Base-by-base conservation (phyloP, 345 rosid species). In the Salix dunnii region DNA sequence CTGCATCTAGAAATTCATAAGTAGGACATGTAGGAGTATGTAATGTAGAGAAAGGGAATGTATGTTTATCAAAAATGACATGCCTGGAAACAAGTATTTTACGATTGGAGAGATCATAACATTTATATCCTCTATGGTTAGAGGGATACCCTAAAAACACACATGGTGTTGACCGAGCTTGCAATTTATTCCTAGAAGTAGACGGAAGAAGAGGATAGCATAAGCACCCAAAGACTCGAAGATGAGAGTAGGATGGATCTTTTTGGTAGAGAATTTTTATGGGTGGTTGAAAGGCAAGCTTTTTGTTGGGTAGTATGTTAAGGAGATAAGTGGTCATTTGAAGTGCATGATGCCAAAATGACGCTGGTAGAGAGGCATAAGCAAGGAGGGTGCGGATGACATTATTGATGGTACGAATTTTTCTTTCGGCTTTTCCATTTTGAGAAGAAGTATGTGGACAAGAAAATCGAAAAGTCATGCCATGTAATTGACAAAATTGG, bases 361-460 rank as follows among this genome's bases (percentile, higher is more conserved):
- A 71, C 1, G 42, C 3, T 3, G 74, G 74, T 12, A 71, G 8
- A 23, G 43, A 71, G 13, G 62, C 23, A 31, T 71, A 42, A 18
- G 65, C 63, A 0, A 48, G 43, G 8, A 71, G 62, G 6, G 74
- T 55, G 1, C 64, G 27, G 2, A 71, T 53, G 9, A 71, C 2
- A 51, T 49, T 71, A 25, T 58, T 73, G 7, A 73, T 73, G 76
- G 49, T 6, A 5, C 14, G 17, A 4, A 58, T 73, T 73, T 73
- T 58, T 16, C 67, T 5, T 31, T 73, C 68, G 4, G 36, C 67
- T 3, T 73, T 73, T 11, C 68, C 62, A 71, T 71, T 71, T 71
- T 71, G 74, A 17, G 74, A 28, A 25, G 61, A 71, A 1, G 74
- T 71, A 20, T 73, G 68, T 3, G 76, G 76, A 9, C 68, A 73